A percentile compares a stretch with the other conserved stretches of the same genome.
These are phyloP conservation scores for Colletotrichum brevisporum DNA, from an alignment of 2,329 filamentous ascomycete species.

Conservation along the genomic window DNA sequence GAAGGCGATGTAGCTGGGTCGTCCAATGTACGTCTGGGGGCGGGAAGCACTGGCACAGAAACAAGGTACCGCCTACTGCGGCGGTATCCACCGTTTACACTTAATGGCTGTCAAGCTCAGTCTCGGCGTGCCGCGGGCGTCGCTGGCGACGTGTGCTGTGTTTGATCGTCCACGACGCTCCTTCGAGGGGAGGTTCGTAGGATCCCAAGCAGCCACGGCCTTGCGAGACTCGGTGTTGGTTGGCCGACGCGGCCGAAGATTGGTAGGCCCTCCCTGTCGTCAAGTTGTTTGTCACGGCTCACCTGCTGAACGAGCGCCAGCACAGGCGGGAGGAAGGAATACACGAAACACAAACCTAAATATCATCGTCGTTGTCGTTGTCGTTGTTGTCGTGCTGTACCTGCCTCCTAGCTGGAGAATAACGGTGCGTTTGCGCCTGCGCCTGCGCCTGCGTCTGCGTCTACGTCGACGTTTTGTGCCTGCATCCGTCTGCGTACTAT, in stretches of 20 bases:
- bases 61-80: constrained; percentile 9
- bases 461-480: too few relatives aligned
- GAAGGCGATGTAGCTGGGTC: constrained; percentile 4
- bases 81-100: background rate
- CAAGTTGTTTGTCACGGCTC: constrained; percentile 7
- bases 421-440: background rate
- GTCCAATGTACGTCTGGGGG: constrained; percentile 27
- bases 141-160: constrained; percentile 18
- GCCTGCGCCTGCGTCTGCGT: background rate
- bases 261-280: background rate
- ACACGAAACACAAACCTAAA: constrained; percentile 18
- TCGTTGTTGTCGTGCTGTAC: constrained; percentile 1
- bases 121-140: background rate
- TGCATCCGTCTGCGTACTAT: background rate
- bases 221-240: background rate
- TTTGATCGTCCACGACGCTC: constrained; percentile 23
- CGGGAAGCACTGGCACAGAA: constrained; percentile 17
- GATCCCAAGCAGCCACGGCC: constrained; percentile 4
- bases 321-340: constrained; percentile 6
- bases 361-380: constrained; percentile 2
- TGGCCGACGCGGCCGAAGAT: constrained; percentile 11
- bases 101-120: background rate
- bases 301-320: background rate
- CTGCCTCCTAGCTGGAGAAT: constrained; percentile 8
- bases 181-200: background rate